Base-by-base conservation (phyloP, 1,284 basidiomycete genomes). In the Abortiporus biennis region DNA sequence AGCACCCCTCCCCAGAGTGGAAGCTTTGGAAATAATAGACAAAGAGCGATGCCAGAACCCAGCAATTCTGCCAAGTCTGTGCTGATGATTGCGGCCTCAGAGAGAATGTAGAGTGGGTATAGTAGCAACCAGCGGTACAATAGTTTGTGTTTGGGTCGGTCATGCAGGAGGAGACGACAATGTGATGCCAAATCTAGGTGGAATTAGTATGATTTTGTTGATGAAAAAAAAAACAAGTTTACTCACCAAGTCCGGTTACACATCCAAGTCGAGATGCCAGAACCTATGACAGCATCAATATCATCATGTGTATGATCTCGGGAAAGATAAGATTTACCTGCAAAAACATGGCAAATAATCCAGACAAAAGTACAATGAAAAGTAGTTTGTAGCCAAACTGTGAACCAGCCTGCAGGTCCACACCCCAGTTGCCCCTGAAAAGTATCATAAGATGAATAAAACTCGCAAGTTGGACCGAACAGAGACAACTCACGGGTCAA, bases 31-130 rank as follows among this genome's bases (percentile, higher is more conserved):
- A 94, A 90, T 31, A 95, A 71, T 63, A 95, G 66, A 56, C 80
- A 81, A 36, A 95, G 66, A 0, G 83, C 86, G 43, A 90, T 87
- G 2, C 85, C 86, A 15, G 75, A 79, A 0, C 92, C 92, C 3
- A 95, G 69, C 6, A 96, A 72, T 58, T 85, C 82, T 23, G 81
- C 80, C 19, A 85, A 68, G 57, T 86, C 82, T 15, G 82, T 87
- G 22, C 78, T 79, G 47, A 92, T 80, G 54, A 95, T 92, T 24
- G 88, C 90, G n/a, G 86, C 66, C 62, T 97, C 92, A 4, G 84
- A 65, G 21, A 83, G 59, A 24, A 61, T 59, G 56, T 85, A 88
- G 21, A 82, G 71, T 3, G 85, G 86, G 59, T 87, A 89, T 19
- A 83, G 67, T 6, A 72, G 71, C n/a, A 77, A 56, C 71, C 72